Evolutionary conservation across 2,329 filamentous ascomycete genomes (phyloP), one percentile per base, ranked within the genome.

Genomic region (Cladophialophora yegresii): DNA sequence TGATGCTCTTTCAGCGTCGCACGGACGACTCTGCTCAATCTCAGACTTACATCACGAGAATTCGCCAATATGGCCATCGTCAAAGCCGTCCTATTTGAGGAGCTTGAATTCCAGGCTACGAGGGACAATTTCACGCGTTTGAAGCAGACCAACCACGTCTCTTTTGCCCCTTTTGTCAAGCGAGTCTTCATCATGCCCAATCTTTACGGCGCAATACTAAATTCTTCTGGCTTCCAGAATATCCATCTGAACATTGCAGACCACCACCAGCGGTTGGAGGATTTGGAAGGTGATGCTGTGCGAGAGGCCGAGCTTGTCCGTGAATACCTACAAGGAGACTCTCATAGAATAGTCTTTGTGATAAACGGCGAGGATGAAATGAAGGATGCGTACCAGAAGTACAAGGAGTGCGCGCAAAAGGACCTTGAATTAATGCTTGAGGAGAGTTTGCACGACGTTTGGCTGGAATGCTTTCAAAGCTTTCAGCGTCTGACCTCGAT

Each of bases 1-100:
- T 45, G 8, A 45, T 23, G 12, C n/a, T 47, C 12, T 4, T 32
- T n/a, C 9, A 57, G 54, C n/a, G 4, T 23, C 28, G 54, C 54
- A 57, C 36, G 22, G n/a, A 10, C 7, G 13, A 56, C 59, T 23
- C 59, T 62, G 10, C 40, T 22, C 22, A 36, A 26, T n/a, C 51
- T 62, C 23, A 22, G 59, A 28, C 40, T 55, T 8, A 62, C 59
- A 4, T 62, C 32, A n/a, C 50, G 50, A 23, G 51, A 50, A 6
- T 56, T 62, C 40, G 59, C 59, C 26, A 13, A 49, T 9, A 56
- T 62, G 40, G 50, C 20, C 32, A 36, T 49, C n/a, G 49, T 55
- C 51, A 62, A 50, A 47, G n/a, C 50, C 36, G 33, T 40, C 9
- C 40, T 62, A 9, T 62, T 56, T 23, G 12, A n/a, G 23, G 10